A percentile compares a stretch with the other conserved stretches of the same genome.
These are phyloP conservation scores for Thermomucor indicae-seudaticae DNA, from an alignment of 371 early-diverging fungal genomes.

Conservation along the genomic window DNA sequence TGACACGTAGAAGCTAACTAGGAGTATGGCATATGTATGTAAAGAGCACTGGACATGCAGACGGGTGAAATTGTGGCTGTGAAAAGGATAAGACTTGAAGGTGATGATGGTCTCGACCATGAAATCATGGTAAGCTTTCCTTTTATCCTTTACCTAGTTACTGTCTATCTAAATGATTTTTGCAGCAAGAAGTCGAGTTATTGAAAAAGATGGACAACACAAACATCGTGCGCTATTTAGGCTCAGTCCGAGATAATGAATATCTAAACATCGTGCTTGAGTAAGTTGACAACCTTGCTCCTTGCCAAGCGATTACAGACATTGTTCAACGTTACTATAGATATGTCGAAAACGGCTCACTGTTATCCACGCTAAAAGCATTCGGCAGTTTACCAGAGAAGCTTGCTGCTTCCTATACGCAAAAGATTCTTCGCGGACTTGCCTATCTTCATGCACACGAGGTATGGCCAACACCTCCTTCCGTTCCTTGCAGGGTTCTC, in stretches of 20 bases:
- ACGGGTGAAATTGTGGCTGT: slow-evolving; percentile 87
- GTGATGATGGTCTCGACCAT: slow-evolving; percentile 54
- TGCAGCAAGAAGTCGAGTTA: slow-evolving; percentile 70
- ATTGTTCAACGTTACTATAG: slow-evolving; percentile 9
- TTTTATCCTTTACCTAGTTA: background rate
- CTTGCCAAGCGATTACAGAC: no score
- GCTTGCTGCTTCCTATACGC: slow-evolving; percentile 80
- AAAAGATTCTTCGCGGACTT: slow-evolving; percentile 84
- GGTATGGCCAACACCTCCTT: slow-evolving; percentile 2
- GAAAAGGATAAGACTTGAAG: slow-evolving; percentile 71
- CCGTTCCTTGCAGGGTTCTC: background rate
- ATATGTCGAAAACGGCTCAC: slow-evolving; percentile 92
- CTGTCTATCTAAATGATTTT: slow-evolving; percentile 1
- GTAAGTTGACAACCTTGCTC: slow-evolving; percentile 33
- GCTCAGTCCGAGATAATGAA: slow-evolving; percentile 67
- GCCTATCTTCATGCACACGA: slow-evolving; percentile 86
- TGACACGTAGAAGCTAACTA: background rate
- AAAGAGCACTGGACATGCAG: slow-evolving; percentile 74
- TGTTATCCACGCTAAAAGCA: slow-evolving; percentile 76
- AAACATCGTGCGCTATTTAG: slow-evolving; percentile 82
- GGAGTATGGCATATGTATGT: slow-evolving; percentile 42
- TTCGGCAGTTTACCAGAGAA: slow-evolving; percentile 91
- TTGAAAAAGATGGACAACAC: slow-evolving; percentile 67
- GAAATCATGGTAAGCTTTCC: slow-evolving; percentile 38
- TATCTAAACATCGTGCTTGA: slow-evolving; percentile 83